Conservation (phyloP, 2,329 filamentous ascomycete species). For the Alternaria sp. region DNA sequence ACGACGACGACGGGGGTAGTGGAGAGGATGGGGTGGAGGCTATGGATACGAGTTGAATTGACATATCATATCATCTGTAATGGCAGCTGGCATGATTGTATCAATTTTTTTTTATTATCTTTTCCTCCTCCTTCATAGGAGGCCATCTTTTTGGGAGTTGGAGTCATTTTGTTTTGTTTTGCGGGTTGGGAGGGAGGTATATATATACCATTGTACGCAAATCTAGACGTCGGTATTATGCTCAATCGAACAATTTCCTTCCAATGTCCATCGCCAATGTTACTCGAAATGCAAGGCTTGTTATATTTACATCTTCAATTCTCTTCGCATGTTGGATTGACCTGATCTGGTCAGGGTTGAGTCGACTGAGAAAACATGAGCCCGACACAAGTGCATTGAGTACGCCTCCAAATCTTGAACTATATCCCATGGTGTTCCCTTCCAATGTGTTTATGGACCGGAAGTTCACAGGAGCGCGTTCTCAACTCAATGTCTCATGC, state of each 20-base stretch:
- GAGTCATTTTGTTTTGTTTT: background rate
- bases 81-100: background rate
- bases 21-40: constrained; percentile 28
- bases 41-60: constrained; percentile 37
- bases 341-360: background rate
- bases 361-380: background rate
- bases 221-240: background rate
- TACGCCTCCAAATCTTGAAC: background rate
- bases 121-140: background rate
- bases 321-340: background rate
- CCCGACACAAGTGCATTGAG: background rate
- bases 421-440: background rate
- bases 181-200: no score
- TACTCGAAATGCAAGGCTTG: background rate
- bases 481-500: background rate
- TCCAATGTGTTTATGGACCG: background rate
- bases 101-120: background rate
- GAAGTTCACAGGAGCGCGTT: background rate
- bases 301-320: background rate
- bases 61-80: background rate
- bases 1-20: background rate
- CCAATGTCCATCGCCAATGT: no score
- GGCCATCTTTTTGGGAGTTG: background rate
- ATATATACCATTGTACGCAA: background rate
- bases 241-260: background rate